A percentile compares a stretch with the other conserved stretches of the same genome.
phyloP scores from a whole-genome alignment of 176 grass and related monocot genomes.

The Zizania latifolia region DNA sequence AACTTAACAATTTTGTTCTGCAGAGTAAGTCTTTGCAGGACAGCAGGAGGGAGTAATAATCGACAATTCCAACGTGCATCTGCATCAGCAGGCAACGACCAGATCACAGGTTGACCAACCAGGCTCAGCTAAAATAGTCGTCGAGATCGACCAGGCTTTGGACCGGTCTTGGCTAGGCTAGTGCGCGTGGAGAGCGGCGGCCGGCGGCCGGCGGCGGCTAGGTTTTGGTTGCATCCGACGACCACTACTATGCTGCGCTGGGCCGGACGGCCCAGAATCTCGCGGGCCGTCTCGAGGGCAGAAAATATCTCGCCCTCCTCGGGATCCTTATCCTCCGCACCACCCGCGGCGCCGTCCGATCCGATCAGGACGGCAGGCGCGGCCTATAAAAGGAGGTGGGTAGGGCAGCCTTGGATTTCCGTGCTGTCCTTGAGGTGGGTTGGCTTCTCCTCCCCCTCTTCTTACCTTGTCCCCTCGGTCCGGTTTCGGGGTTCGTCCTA shows the following conservation, averaged over 20 bases:
- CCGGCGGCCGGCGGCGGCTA: background rate
- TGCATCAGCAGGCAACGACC: too few relatives aligned
- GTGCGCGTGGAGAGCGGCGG: too few relatives aligned
- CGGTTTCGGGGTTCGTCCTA: constrained; percentile 34
- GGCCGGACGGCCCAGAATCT: background rate
- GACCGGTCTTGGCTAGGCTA: too few relatives aligned
- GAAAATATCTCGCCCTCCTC: background rate
- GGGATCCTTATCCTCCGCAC: constrained; percentile 27
- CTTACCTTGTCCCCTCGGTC: constrained; percentile 10
- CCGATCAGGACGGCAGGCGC: constrained; percentile 14
- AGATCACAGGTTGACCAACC: too few relatives aligned
- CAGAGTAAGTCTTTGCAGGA: too few relatives aligned
- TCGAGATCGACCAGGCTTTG: too few relatives aligned
- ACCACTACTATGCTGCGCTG: too few relatives aligned
- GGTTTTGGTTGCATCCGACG: background rate
- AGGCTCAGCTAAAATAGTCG: too few relatives aligned
- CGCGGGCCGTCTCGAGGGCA: background rate
- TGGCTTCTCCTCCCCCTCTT: constrained; percentile 78
- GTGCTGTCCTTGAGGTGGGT: constrained; percentile 80
- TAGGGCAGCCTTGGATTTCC: background rate
- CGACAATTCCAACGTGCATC: too few relatives aligned
- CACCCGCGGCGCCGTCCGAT: constrained; percentile 11
- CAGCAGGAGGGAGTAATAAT: too few relatives aligned
- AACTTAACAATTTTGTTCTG: too few relatives aligned
- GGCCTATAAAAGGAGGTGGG: constrained; percentile 47